These are phyloP conservation scores for Cornus kousa DNA, from an alignment of 148 eudicot genomes.

Conservation along the genomic window DNA sequence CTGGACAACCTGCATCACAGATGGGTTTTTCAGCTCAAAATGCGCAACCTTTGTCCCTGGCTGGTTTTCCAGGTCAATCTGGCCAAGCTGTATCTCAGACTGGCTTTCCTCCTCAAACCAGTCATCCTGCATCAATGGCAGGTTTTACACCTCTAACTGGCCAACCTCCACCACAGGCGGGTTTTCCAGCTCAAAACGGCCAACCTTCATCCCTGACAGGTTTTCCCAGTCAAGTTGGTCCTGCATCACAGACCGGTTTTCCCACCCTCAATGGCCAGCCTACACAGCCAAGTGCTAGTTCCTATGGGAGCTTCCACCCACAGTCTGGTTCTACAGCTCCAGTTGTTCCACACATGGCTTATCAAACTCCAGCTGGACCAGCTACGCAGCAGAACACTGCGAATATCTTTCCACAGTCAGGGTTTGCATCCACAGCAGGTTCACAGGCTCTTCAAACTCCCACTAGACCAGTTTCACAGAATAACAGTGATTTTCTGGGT, in stretches of 20 bases:
- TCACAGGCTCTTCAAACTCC: conserved; percentile 32
- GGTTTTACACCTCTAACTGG: conserved; percentile 27
- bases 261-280: conserved; percentile 21
- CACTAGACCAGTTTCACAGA: conserved; percentile 23
- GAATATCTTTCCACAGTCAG: conserved; percentile 33
- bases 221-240: conserved; percentile 5
- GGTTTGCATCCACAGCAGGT: conserved; percentile 21
- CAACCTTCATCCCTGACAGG: not conserved
- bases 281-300: conserved; percentile 20
- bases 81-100: conserved; percentile 29
- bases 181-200: conserved; percentile 18
- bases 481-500: conserved; percentile 26
- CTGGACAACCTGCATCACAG: conserved; percentile 16
- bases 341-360: conserved; percentile 21
- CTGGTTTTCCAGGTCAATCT: conserved; percentile 26
- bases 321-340: conserved; percentile 23
- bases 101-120: conserved; percentile 23
- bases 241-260: conserved; percentile 21
- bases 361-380: conserved; percentile 37
- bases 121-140: conserved; percentile 19
- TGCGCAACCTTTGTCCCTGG: conserved; percentile 15
- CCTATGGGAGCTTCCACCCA: conserved; percentile 30
- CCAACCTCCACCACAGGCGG: conserved; percentile 6
- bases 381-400: conserved; percentile 30
- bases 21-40: conserved; percentile 26